Percentiles rank a stretch among this genome's conserved stretches.
Evolutionary conservation across 1,284 basidiomycete genomes (phyloP).

Genomic region (Heterobasidion parviporum): DNA sequence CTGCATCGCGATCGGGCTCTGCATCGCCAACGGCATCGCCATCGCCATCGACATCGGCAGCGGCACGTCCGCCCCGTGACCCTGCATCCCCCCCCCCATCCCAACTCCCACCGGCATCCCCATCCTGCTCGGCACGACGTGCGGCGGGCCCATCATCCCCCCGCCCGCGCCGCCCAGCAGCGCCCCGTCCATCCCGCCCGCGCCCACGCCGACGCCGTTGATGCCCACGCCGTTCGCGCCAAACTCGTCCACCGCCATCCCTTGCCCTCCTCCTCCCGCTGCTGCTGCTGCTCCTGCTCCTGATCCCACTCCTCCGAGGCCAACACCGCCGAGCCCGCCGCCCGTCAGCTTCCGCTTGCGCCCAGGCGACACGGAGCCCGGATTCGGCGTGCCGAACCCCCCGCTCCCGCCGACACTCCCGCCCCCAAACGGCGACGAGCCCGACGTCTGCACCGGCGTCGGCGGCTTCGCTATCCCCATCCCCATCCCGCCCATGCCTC

Average conservation of each 20-base stretch:
- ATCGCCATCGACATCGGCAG: not conserved
- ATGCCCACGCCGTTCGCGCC: not conserved
- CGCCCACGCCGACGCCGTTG: not conserved
- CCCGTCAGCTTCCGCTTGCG: conserved; percentile 9
- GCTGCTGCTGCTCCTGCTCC: not conserved
- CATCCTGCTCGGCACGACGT: not conserved
- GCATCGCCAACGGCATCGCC: not conserved
- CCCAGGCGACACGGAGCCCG: conserved; percentile 5
- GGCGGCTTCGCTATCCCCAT: conserved; percentile 8
- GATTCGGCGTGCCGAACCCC: conserved; percentile 2
- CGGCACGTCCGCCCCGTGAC: not conserved
- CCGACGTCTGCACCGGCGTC: conserved; percentile 8
- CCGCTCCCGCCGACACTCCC: not conserved
- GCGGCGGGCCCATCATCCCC: not conserved
- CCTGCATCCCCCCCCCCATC: not conserved
- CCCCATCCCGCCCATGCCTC: not conserved
- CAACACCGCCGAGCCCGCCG: not conserved
- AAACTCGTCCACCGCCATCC: not conserved
- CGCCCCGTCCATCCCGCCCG: conserved; percentile 13
- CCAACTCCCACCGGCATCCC: not conserved
- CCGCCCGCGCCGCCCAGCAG: not conserved
- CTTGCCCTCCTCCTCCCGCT: not conserved
- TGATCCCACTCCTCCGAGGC: not conserved
- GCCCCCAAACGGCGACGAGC: conserved; percentile 2
- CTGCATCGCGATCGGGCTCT: not conserved